Conservation (phyloP, 306 rosid species). For the Leucaena leucocephala region DNA sequence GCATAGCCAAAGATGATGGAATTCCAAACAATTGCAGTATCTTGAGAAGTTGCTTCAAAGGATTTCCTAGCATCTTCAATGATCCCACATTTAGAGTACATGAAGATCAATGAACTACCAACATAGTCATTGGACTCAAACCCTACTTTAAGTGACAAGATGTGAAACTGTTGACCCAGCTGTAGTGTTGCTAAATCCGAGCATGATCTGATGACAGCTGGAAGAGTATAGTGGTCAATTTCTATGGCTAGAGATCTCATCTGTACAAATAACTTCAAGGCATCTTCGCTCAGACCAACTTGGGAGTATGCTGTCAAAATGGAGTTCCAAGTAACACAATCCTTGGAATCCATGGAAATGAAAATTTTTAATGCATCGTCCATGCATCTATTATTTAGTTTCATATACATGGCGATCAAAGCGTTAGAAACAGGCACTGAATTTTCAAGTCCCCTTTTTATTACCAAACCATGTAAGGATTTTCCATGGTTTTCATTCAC, state of each 20-base stretch:
- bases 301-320: constrained; percentile 78
- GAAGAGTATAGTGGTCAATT: constrained; percentile 69
- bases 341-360: constrained; percentile 57
- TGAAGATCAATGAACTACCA: constrained; percentile 76
- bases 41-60: constrained; percentile 62
- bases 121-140: constrained; percentile 64
- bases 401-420: constrained; percentile 75
- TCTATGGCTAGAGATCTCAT: constrained; percentile 55
- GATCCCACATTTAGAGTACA: constrained; percentile 92
- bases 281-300: constrained; percentile 71
- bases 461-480: constrained; percentile 70
- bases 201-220: constrained; percentile 69
- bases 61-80: constrained; percentile 75
- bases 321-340: constrained; percentile 78
- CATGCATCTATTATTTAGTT: constrained; percentile 53
- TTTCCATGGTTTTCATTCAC: constrained; percentile 50
- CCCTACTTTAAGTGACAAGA: constrained; percentile 57
- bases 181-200: constrained; percentile 78
- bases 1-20: constrained; percentile 86
- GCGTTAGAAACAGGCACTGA: constrained; percentile 75
- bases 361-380: constrained; percentile 62
- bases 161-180: constrained; percentile 79
- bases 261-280: constrained; percentile 57
- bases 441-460: constrained; percentile 66
- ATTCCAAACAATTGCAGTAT: constrained; percentile 72